Evolutionary conservation across 2,329 filamentous ascomycete species (phyloP).

Genomic region (Penicillium oxalicum): DNA sequence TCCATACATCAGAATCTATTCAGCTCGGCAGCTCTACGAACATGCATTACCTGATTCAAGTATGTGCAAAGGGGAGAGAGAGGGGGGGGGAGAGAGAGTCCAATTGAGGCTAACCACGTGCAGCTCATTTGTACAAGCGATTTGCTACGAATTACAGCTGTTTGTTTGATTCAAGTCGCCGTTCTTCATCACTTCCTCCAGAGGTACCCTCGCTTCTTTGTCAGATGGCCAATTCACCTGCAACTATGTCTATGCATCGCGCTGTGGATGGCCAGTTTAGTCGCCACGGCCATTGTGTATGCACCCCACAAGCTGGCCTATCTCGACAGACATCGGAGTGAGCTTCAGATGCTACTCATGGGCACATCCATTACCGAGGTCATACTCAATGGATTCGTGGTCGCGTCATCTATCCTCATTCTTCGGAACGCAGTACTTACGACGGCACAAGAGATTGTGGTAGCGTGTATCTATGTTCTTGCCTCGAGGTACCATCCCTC

Average conservation of each 20-base stretch:
- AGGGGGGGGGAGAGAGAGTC: too few species aligned
- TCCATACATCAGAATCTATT: slow-evolving; percentile 12
- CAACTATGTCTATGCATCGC: slow-evolving; percentile 9
- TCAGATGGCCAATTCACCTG: slow-evolving; percentile 8
- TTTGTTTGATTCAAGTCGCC: slow-evolving; percentile 13
- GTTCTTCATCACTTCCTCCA: slow-evolving; percentile 15
- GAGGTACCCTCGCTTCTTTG: slow-evolving; percentile 5
- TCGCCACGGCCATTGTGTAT: slow-evolving; percentile 16
- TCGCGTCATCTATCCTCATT: slow-evolving; percentile 6
- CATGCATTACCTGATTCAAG: slow-evolving; percentile 13
- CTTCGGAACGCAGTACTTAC: slow-evolving; percentile 6
- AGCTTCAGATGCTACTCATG: slow-evolving; percentile 11
- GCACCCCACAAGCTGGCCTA: slow-evolving; percentile 9
- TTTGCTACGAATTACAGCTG: slow-evolving; percentile 14
- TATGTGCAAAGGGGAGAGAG: neutral
- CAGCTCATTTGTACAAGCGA: slow-evolving; percentile 16
- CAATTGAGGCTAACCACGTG: neutral
- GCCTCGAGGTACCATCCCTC: slow-evolving; percentile 11
- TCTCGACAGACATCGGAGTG: slow-evolving; percentile 8
- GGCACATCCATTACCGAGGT: slow-evolving; percentile 7
- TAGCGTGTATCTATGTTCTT: slow-evolving; percentile 8
- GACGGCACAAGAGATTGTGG: slow-evolving; percentile 1
- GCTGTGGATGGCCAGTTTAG: slow-evolving; percentile 12
- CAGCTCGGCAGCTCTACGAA: slow-evolving; percentile 5
- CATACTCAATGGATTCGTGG: slow-evolving; percentile 12